Evolutionary conservation across 169 alveolate genomes (phyloP), one percentile per base, ranked within the genome.

Genomic region (Eimeria maxima): DNA sequence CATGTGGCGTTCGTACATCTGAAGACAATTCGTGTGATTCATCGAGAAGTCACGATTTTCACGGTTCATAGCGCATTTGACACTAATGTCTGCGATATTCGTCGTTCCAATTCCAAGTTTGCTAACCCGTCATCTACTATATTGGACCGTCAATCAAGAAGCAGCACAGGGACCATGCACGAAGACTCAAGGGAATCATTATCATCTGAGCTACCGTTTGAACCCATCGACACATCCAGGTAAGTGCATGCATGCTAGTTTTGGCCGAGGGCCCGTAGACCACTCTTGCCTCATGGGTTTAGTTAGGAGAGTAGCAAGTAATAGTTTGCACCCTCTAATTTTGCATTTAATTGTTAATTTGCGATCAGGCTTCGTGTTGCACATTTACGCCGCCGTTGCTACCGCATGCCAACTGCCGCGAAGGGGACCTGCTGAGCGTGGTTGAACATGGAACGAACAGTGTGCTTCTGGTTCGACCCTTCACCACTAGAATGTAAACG

Each of bases 181-280:
- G 93, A 57, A 33, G 93, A 86, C 10, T 86, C 93, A 29, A 13
- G 81, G 80, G 80, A 57, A 14, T 86, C 93, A 7, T 63, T 57
- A 6, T n/a, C 93, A 24, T 33, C 80, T 20, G 60, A 86, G 42
- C 81, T 86, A 53, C 93, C 93, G 4, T 86, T 86, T 20, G 93
- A 86, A 24, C 93, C 93, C 65, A 60, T 86, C 65, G 93, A 86
- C 80, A 86, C 93, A 44, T 63, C 93, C 44, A 86, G 93, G 93
- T 63, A 86, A 63, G 93, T 42, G 89, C 44, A 78, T 13, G 57
- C n/a, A 20, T 22, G 45, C 47, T 4, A 20, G 65, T 47, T 13
- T 27, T 45, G n/a, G 13, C 63, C 13, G 44, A 27, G n/a, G 44
- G 33, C 0, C 33, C 42, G n/a, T 18, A 22, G 65, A 38, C 57